Evolutionary conservation across 1,139 yeast species (phyloP), one percentile per base, ranked within the genome.

Genomic region (Taphrina communis): DNA sequence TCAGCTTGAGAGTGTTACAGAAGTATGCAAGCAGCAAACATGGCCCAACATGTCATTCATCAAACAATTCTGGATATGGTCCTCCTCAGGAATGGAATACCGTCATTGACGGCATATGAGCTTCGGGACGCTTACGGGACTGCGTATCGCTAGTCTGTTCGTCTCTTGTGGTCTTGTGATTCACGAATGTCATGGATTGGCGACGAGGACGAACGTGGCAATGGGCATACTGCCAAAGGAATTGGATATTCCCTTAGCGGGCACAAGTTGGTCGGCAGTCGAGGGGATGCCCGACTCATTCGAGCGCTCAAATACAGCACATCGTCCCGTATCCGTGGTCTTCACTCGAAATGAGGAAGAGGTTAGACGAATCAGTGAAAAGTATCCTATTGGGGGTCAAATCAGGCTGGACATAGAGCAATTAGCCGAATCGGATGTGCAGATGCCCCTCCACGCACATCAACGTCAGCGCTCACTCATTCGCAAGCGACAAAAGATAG

Each of bases 321-420:
- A 25, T 25, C 31, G 4, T 25, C 31, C 31, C 31, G 31, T 25
- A 25, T 25, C 31, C 31, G 31, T 25, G 31, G 31, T 25, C 4
- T 25, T 25, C 31, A 25, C 31, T 25, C 31, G 31, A 11, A 21
- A n/a, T 21, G 31, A 8, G 31, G 36, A 8, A 19, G 53, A 50
- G 53, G 7, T 11, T 2, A 21, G 36, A 21, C n/a, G 21, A 11
- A 21, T 50, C 12, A 50, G 53, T 21, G 53, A 50, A 6, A 50
- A 50, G n/a, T 50, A 50, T 50, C 53, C 53, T 11, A n/a, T 21
- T 11, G n/a, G 9, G 36, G 36, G 36, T 5, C 9, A 11, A 7
- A 21, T 50, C 2, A 50, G 11, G 36, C 36, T 50, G n/a, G 53
- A 50, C n/a, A 50, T 50, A 8, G 53, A 50, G 36, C 53, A 21